Percentiles rank a stretch among this genome's conserved stretches.
Evolutionary conservation across 139 green algal genomes (phyloP).

Genomic region (Microglena sp.): DNA sequence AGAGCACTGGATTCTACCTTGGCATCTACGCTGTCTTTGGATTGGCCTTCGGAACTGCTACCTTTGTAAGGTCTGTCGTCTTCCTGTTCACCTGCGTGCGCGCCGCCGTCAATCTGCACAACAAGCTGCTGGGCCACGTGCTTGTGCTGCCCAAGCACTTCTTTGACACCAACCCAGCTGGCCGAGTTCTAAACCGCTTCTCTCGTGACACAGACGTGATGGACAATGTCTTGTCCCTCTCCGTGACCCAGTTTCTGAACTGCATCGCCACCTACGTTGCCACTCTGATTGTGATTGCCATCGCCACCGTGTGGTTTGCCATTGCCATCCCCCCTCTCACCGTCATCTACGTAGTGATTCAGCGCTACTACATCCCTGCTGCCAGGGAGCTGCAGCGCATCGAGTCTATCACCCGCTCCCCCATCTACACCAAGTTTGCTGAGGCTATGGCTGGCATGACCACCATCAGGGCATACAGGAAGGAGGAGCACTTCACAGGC

Average conservation of each 20-base stretch:
- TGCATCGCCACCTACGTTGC: conserved; percentile 39
- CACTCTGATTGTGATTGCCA: conserved; percentile 62
- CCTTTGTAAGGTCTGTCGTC: conserved; percentile 18
- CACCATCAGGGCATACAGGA: conserved; percentile 68
- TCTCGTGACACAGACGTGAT: conserved; percentile 74
- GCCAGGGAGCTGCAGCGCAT: conserved; percentile 83
- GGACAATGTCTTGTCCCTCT: conserved; percentile 37
- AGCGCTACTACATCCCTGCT: conserved; percentile 71
- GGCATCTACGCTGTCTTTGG: conserved; percentile 55
- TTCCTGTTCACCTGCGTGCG: conserved; percentile 22
- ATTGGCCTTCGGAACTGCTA: conserved; percentile 38
- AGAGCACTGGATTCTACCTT: conserved; percentile 49
- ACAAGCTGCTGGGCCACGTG: conserved; percentile 52
- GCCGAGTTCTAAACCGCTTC: conserved; percentile 88
- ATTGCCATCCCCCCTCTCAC: conserved; percentile 51
- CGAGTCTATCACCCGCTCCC: conserved; percentile 70
- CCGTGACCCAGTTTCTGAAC: conserved; percentile 32
- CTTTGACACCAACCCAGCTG: conserved; percentile 80
- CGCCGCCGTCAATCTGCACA: conserved; percentile 43
- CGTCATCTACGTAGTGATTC: conserved; percentile 65
- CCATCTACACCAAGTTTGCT: conserved; percentile 73
- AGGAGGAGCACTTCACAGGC: conserved; percentile 43
- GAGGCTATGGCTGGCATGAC: conserved; percentile 43
- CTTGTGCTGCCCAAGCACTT: conserved; percentile 73
- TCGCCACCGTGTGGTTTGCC: conserved; percentile 50